A percentile compares a stretch with the other conserved stretches of the same genome.
phyloP scores from a whole-genome alignment of 2,329 filamentous ascomycete genomes.

The Apiospora hydei region DNA sequence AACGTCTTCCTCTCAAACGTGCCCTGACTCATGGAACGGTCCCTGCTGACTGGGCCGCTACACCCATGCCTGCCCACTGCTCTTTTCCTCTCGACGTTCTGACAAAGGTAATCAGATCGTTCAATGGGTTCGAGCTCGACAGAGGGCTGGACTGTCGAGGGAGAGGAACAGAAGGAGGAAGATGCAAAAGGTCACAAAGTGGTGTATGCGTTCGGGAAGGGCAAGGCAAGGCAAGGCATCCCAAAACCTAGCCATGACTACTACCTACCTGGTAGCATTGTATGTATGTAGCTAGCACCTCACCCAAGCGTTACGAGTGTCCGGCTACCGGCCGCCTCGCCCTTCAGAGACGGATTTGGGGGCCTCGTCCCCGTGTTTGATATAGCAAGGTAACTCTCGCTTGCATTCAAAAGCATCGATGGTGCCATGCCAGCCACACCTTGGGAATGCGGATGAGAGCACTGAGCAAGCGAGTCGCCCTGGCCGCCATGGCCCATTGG shows the following conservation, averaged over 20 bases:
- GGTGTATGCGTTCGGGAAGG: conserved; percentile 6
- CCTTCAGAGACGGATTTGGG: conserved; percentile 5
- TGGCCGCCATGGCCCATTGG: conserved; percentile 2
- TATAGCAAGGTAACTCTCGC: conserved; percentile 3
- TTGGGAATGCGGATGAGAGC: conserved; percentile 5
- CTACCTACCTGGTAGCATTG: not conserved
- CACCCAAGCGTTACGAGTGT: not conserved
- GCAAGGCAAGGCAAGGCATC: not conserved
- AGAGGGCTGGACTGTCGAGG: not conserved
- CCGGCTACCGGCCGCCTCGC: not conserved
- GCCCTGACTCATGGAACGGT: conserved; percentile 20
- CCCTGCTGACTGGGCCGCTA: conserved; percentile 12
- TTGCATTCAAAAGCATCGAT: not conserved
- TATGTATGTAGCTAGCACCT: not conserved
- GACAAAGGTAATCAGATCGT: conserved; percentile 19
- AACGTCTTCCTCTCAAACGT: conserved; percentile 18
- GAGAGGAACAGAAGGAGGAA: not conserved
- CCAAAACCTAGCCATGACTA: not conserved
- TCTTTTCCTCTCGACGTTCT: not conserved
- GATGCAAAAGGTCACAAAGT: not conserved
- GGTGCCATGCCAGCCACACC: not conserved
- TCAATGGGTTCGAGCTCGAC: not conserved
- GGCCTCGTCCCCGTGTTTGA: conserved; percentile 21
- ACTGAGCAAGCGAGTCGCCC: conserved; percentile 1
- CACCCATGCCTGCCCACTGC: not conserved